Percentiles rank a stretch among this genome's conserved stretches.
Evolutionary conservation across 768 basidiomycete genomes (phyloP).

Genomic region (Kwoniella sp.): DNA sequence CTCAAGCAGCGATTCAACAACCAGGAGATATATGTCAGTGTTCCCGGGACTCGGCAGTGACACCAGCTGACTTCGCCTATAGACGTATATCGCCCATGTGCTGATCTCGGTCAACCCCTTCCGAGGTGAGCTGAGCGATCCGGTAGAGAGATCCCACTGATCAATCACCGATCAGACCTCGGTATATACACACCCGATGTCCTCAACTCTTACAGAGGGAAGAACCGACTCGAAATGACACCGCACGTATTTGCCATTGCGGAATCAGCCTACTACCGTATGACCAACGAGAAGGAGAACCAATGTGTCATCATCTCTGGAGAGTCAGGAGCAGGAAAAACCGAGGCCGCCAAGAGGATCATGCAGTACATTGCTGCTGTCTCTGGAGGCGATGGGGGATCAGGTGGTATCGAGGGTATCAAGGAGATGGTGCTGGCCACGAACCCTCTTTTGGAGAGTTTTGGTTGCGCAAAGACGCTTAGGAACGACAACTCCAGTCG

Average conservation of each 20-base stretch:
- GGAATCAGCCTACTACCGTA: slow-evolving; percentile 95
- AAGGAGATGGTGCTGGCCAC: slow-evolving; percentile 99
- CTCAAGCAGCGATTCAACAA: slow-evolving; percentile 93
- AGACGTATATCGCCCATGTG: slow-evolving; percentile 96
- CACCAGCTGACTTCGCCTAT: neutral
- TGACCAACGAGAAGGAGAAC: slow-evolving; percentile 98
- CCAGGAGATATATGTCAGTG: slow-evolving; percentile 76
- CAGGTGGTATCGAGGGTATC: slow-evolving; percentile 85
- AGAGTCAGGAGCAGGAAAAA: slow-evolving; percentile 98
- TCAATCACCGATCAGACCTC: slow-evolving; percentile 61
- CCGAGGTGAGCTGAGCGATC: slow-evolving; percentile 58
- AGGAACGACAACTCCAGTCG: slow-evolving; percentile 98
- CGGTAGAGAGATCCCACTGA: slow-evolving; percentile 6
- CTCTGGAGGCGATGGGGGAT: slow-evolving; percentile 60
- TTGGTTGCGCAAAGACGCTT: slow-evolving; percentile 97
- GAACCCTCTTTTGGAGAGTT: slow-evolving; percentile 93
- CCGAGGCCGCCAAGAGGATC: slow-evolving; percentile 96
- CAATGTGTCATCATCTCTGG: slow-evolving; percentile 99
- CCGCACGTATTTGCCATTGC: slow-evolving; percentile 98
- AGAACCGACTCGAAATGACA: slow-evolving; percentile 95
- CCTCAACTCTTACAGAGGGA: slow-evolving; percentile 79
- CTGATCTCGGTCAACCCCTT: slow-evolving; percentile 99
- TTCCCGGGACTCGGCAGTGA: neutral
- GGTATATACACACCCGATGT: slow-evolving; percentile 95
- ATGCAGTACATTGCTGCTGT: slow-evolving; percentile 99